Evolutionary conservation across 2,329 filamentous ascomycete genomes (phyloP).

Genomic region (Fusarium armeniacum): DNA sequence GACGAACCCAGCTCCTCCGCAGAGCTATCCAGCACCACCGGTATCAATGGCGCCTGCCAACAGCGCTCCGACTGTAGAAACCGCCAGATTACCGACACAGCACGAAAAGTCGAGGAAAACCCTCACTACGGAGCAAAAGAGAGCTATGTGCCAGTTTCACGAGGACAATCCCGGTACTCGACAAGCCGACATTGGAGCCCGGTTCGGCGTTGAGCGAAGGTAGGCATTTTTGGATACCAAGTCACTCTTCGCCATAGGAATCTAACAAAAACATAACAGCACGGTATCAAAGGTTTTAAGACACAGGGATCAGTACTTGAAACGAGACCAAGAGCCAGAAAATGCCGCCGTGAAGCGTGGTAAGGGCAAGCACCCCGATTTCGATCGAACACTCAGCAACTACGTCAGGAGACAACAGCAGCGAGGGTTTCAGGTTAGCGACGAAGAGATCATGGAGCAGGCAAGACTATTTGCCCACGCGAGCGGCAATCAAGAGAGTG

Average conservation of each 20-base stretch:
- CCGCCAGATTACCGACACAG: constrained; percentile 54
- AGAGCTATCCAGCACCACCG: constrained; percentile 71
- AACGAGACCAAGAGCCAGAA: constrained; percentile 79
- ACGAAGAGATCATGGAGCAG: constrained; percentile 87
- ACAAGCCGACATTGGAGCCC: constrained; percentile 94
- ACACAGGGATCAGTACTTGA: constrained; percentile 94
- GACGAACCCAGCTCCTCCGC: constrained; percentile 71
- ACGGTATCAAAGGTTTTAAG: constrained; percentile 98
- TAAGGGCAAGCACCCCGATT: constrained; percentile 89
- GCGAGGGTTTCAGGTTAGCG: constrained; percentile 79
- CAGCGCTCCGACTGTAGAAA: constrained; percentile 61
- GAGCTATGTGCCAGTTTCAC: constrained; percentile 93
- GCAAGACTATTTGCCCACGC: constrained; percentile 84
- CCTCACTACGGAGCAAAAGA: constrained; percentile 89
- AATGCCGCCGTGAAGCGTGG: constrained; percentile 79
- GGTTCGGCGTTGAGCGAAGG: constrained; percentile 98
- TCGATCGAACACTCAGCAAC: constrained; percentile 89
- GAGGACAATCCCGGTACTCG: constrained; percentile 91
- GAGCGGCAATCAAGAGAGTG: constrained; percentile 75
- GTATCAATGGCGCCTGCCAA: constrained; percentile 71
- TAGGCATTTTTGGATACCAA: constrained; percentile 61
- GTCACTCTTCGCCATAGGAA: constrained; percentile 40
- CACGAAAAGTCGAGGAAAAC: constrained; percentile 82
- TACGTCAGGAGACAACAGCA: constrained; percentile 88
- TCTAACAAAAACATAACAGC: constrained; percentile 63